These are phyloP conservation scores for Hirschioporus abietinus DNA, from an alignment of 768 basidiomycete genomes.

Conservation along the genomic window DNA sequence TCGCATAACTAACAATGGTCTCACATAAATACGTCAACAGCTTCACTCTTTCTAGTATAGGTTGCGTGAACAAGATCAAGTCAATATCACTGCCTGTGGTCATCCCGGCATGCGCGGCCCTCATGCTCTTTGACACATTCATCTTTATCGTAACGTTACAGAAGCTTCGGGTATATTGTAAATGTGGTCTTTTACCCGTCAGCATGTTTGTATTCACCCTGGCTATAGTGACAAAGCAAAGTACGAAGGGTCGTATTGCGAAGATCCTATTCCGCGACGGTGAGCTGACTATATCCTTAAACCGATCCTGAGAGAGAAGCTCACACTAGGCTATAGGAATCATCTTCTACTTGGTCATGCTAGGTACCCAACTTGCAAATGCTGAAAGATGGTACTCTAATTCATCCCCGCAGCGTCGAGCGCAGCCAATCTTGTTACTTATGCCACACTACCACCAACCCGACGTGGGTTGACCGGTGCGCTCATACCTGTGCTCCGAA, in stretches of 20 bases:
- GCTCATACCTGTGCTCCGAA: neutral
- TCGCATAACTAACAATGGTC: neutral
- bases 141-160: neutral
- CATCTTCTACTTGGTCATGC: neutral
- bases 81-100: neutral
- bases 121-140: neutral
- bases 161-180: neutral
- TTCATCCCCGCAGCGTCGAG: neutral
- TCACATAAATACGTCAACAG: neutral
- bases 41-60: neutral
- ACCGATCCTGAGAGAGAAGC: neutral
- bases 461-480: neutral
- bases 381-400: neutral
- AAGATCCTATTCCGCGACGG: neutral
- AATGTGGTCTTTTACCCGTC: neutral
- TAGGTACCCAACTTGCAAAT: neutral
- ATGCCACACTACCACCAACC: neutral
- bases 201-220: neutral
- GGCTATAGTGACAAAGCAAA: neutral
- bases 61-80: neutral
- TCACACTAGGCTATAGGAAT: neutral
- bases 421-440: neutral
- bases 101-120: neutral
- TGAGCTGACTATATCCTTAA: neutral
- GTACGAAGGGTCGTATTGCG: neutral